phyloP scores from a whole-genome alignment of 257 asterid genomes.

The Salvia hispanica region DNA sequence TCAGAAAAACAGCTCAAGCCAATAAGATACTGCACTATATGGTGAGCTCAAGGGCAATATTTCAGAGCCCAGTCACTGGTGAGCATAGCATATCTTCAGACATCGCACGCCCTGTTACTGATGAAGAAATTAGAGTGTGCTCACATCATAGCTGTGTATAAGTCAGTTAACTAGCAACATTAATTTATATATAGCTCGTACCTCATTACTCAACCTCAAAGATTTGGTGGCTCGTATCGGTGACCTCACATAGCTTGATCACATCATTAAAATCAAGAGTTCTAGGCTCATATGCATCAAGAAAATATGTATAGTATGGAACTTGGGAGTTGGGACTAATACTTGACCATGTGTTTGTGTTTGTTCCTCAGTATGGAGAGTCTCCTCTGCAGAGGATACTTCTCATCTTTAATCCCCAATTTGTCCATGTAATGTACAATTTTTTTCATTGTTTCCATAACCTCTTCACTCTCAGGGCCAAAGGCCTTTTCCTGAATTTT shows the following conservation, averaged over 20 bases:
- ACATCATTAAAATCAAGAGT: neutral
- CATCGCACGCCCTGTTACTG: neutral
- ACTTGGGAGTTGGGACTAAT: slow-evolving; percentile 30
- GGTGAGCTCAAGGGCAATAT: too few species aligned
- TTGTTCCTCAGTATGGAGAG: slow-evolving; percentile 59
- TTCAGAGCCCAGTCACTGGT: too few species aligned
- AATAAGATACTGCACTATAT: too few species aligned
- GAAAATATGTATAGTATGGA: slow-evolving; percentile 4
- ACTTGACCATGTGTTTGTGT: slow-evolving; percentile 47
- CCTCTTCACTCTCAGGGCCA: slow-evolving; percentile 75
- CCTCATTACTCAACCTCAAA: slow-evolving; percentile 19
- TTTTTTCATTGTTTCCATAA: slow-evolving; percentile 73
- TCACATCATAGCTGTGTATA: neutral
- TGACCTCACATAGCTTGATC: slow-evolving; percentile 15
- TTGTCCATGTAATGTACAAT: slow-evolving; percentile 64
- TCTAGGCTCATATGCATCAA: slow-evolving; percentile 5
- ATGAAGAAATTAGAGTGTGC: neutral
- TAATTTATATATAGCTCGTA: neutral
- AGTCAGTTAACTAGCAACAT: neutral
- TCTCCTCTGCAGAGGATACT: slow-evolving; percentile 68
- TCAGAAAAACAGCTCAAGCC: too few species aligned
- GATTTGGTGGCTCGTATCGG: slow-evolving; percentile 26
- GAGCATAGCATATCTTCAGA: neutral
- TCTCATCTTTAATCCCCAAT: slow-evolving; percentile 69
- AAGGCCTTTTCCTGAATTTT: slow-evolving; percentile 76